phyloP scores from a whole-genome alignment of 2,329 filamentous ascomycete species.

The Alternaria brassicicola region DNA sequence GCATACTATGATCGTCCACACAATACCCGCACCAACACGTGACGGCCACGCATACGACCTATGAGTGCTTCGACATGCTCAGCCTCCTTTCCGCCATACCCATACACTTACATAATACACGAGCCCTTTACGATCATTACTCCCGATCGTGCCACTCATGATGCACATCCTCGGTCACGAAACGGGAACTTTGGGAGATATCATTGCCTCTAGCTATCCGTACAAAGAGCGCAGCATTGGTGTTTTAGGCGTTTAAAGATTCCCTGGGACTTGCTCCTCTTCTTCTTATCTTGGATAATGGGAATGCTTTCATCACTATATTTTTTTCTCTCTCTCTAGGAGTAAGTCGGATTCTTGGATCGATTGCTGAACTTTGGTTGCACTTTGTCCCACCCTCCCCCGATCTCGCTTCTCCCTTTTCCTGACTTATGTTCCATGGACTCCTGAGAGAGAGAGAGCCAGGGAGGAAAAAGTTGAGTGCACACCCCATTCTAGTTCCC shows the following conservation, averaged over 20 bases:
- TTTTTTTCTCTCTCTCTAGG: constrained; percentile 20
- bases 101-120: constrained; percentile 44
- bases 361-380: background rate
- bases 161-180: constrained; percentile 44
- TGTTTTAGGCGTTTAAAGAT: constrained; percentile 44
- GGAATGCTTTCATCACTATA: background rate
- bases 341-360: background rate
- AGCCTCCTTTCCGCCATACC: constrained; percentile 14
- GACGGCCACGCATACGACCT: constrained; percentile 41
- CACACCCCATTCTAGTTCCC: background rate
- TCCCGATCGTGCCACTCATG: constrained; percentile 37
- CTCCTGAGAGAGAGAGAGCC: constrained; percentile 1
- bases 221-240: constrained; percentile 47
- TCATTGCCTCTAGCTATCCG: constrained; percentile 46
- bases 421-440: background rate
- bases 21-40: constrained; percentile 28
- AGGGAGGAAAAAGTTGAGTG: constrained; percentile 11
- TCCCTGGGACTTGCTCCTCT: constrained; percentile 29
- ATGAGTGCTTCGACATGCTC: constrained; percentile 12
- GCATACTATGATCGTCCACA: constrained; percentile 68
- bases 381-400: background rate
- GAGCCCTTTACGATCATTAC: constrained; percentile 42
- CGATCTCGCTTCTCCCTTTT: background rate
- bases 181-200: constrained; percentile 41
- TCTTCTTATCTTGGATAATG: constrained; percentile 19